phyloP scores from a whole-genome alignment of 805 yeast genomes.

The Cyberlindnera misumaiensis region DNA sequence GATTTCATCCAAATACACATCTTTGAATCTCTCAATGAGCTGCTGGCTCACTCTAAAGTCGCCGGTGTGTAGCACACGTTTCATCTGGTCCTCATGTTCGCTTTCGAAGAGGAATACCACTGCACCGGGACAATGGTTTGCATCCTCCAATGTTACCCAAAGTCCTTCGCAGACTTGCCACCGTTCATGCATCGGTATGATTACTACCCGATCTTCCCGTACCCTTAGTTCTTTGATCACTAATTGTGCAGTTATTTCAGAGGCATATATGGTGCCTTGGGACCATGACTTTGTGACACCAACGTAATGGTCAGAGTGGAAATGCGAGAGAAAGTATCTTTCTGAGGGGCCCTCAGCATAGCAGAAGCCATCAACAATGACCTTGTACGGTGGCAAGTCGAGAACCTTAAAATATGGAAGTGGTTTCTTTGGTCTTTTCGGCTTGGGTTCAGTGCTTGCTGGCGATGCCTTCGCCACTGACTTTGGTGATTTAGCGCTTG shows the following conservation, averaged over 20 bases:
- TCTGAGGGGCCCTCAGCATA: slow-evolving; percentile 38
- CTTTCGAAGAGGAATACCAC: slow-evolving; percentile 65
- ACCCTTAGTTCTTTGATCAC: slow-evolving; percentile 49
- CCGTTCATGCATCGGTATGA: slow-evolving; percentile 31
- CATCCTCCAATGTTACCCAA: slow-evolving; percentile 62
- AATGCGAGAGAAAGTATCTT: slow-evolving; percentile 68
- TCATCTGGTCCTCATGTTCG: slow-evolving; percentile 2
- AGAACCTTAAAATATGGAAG: slow-evolving; percentile 49
- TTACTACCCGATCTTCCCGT: slow-evolving; percentile 33
- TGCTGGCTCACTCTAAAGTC: slow-evolving; percentile 70
- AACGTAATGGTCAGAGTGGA: slow-evolving; percentile 91
- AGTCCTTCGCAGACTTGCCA: slow-evolving; percentile 28
- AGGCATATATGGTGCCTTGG: slow-evolving; percentile 64
- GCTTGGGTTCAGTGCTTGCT: slow-evolving; percentile 23
- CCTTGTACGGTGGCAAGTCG: slow-evolving; percentile 31
- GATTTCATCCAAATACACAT: slow-evolving; percentile 43
- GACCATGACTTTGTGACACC: slow-evolving; percentile 78
- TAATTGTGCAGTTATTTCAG: slow-evolving; percentile 46
- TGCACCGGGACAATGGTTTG: slow-evolving; percentile 98
- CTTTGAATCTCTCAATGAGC: slow-evolving; percentile 26
- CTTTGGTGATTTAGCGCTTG: slow-evolving; percentile 1
- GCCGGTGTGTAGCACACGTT: slow-evolving; percentile 73
- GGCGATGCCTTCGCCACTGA: no score
- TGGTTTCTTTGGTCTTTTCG: slow-evolving; percentile 18
- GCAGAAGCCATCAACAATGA: slow-evolving; percentile 66